Conservation (phyloP, 2,329 filamentous ascomycete species). For the Mycocentrospora acerina region DNA sequence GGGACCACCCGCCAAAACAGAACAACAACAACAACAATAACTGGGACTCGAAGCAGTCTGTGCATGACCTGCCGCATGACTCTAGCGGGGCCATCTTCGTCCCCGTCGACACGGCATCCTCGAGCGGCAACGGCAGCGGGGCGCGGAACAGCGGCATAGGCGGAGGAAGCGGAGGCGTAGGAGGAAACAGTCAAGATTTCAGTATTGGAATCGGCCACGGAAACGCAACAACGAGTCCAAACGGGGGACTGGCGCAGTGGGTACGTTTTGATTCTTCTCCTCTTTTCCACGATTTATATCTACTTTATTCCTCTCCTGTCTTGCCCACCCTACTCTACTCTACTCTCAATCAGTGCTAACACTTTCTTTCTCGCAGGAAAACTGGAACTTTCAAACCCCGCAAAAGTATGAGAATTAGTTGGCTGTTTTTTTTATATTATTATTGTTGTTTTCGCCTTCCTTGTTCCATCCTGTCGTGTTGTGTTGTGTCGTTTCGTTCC, state of each 20-base stretch:
- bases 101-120: conserved; percentile 35
- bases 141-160: no score
- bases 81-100: conserved; percentile 40
- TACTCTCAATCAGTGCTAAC: not conserved
- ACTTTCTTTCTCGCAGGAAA: conserved; percentile 5
- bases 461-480: no score
- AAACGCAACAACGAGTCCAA: conserved; percentile 32
- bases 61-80: conserved; percentile 11
- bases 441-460: not conserved
- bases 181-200: no score
- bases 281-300: no score
- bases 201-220: no score
- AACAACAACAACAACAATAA: no score
- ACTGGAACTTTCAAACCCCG: conserved; percentile 9
- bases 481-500: no score
- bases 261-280: conserved; percentile 25
- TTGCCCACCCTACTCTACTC: not conserved
- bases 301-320: no score
- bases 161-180: conserved; percentile 1
- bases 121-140: no score
- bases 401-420: not conserved
- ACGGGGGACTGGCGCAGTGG: conserved; percentile 33
- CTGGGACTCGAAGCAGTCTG: no score
- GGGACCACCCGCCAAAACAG: no score
- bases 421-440: no score